Base-by-base conservation (phyloP, 2,329 filamentous ascomycete genomes). In the Alternaria infectoria region DNA sequence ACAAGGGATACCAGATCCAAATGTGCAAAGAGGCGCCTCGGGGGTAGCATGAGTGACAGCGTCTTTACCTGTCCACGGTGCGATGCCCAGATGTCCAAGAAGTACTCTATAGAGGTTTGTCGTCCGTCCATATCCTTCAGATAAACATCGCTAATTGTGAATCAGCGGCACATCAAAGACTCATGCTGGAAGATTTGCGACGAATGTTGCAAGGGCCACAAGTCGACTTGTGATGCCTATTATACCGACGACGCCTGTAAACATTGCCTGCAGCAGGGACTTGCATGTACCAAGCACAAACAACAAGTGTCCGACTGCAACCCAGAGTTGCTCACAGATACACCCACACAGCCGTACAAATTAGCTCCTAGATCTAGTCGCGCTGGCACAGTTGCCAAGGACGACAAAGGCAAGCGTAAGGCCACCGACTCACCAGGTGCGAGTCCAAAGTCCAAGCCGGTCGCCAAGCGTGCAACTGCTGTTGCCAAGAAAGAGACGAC, bases 141-240 rank as follows among this genome's bases (percentile, higher is more conserved):
- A n/a, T 30, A 12, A 6, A 21, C n/a, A 45, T 4, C n/a, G 19
- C 59, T 67, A 17, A 67, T 26, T 17, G 2, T n/a, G 4, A 23
- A 44, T 28, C 9, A 61, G 58, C 58, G 58, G 5, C 58, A 61
- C 17, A 57, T 61, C 30, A 56, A 45, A 17, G 58, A 57, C 26
- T 40, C 58, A n/a, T 61, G 58, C 8, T 71, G 69, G 69, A 68
- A 66, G 26, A 43, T 51, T 7, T 71, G 67, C 50, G 67, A 71
- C 32, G 65, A 65, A n/a, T 71, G 69, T 51, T 63, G 54, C 32
- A 51, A 56, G 15, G n/a, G 15, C 15, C 40, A 51, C 0, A 45
- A 44, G 10, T n/a, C 25, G 4, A 32, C 40, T 5, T 71, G 69
- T 19, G 61, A 71, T 44, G 66, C 58, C 7, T 10, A 17, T 5